Evolutionary conservation across 2,329 filamentous ascomycete species (phyloP).

Genomic region (Davidsoniella australis): DNA sequence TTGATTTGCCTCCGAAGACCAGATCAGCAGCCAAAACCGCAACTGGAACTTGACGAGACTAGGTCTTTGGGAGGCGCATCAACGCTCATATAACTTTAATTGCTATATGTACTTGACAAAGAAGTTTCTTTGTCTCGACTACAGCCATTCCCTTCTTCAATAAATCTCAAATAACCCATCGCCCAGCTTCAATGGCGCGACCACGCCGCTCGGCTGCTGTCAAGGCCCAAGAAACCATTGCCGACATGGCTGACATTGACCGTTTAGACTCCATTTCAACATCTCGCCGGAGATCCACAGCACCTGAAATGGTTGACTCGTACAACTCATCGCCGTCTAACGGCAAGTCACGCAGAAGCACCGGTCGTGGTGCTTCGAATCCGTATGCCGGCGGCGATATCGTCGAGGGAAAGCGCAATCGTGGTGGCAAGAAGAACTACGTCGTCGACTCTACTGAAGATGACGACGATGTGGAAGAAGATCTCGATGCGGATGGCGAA

Average conservation of each 20-base stretch:
- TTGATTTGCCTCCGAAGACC: too few species aligned
- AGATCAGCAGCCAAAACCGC: too few species aligned
- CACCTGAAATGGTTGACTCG: constrained; percentile 1
- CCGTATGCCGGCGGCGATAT: constrained; percentile 26
- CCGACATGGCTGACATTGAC: constrained; percentile 32
- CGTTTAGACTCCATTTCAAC: constrained; percentile 14
- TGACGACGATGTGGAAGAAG: constrained; percentile 25
- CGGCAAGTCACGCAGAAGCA: constrained; percentile 26
- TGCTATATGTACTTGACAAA: too few species aligned
- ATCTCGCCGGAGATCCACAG: constrained; percentile 15
- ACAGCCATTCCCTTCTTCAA: neutral
- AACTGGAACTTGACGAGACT: too few species aligned
- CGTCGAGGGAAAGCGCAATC: constrained; percentile 33
- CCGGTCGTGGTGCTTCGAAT: neutral
- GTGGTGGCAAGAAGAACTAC: constrained; percentile 41
- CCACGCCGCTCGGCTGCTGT: constrained; percentile 29
- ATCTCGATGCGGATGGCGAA: constrained; percentile 18
- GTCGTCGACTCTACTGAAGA: constrained; percentile 38
- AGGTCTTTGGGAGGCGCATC: too few species aligned
- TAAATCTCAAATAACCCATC: neutral
- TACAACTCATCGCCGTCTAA: constrained; percentile 3
- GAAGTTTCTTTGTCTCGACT: neutral
- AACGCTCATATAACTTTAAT: too few species aligned
- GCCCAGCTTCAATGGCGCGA: constrained; percentile 24
- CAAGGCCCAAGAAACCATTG: constrained; percentile 27